A percentile compares a stretch with the other conserved stretches of the same genome.
phyloP scores from a whole-genome alignment of 192 early-diverging fungal species.

The Phlyctochytrium planicorne region DNA sequence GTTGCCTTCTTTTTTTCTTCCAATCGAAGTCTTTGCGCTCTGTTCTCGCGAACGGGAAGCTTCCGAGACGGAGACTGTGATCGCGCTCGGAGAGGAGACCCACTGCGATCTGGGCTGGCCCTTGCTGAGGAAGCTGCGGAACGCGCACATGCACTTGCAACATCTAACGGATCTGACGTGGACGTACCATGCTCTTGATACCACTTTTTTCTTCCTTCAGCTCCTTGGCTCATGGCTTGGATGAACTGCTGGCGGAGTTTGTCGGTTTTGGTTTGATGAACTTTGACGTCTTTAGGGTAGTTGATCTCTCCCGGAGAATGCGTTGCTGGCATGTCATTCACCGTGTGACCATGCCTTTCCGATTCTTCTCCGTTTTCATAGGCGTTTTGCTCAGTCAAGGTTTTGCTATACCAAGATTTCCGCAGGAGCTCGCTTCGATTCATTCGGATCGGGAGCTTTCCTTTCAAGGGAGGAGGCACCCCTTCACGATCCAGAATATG shows the following conservation, averaged over 20 bases:
- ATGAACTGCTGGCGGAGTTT: slow-evolving; percentile 15
- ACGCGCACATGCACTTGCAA: neutral
- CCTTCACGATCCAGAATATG: slow-evolving; percentile 28
- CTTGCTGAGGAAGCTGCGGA: neutral
- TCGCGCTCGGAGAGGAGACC: neutral
- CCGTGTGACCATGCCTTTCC: neutral
- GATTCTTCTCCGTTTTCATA: slow-evolving; percentile 4
- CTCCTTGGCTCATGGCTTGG: slow-evolving; percentile 8
- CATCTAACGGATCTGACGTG: slow-evolving; percentile 17
- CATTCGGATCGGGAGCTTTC: slow-evolving; percentile 7
- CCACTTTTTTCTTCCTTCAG: slow-evolving; percentile 6
- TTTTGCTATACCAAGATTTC: slow-evolving; percentile 15
- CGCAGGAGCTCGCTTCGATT: slow-evolving; percentile 24
- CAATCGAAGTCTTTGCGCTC: slow-evolving; percentile 19
- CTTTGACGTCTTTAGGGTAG: neutral
- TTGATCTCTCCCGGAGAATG: neutral
- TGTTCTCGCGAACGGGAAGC: slow-evolving; percentile 16
- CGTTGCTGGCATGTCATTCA: neutral
- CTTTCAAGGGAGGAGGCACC: slow-evolving; percentile 29
- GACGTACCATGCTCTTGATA: neutral
- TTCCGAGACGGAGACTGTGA: neutral
- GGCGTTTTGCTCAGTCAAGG: slow-evolving; percentile 7
- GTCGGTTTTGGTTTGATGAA: slow-evolving; percentile 20
- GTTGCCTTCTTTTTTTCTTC: slow-evolving; percentile 14
- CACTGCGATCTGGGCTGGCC: neutral